phyloP scores from a whole-genome alignment of 2,329 filamentous ascomycete genomes.

The Alternaria sp. region DNA sequence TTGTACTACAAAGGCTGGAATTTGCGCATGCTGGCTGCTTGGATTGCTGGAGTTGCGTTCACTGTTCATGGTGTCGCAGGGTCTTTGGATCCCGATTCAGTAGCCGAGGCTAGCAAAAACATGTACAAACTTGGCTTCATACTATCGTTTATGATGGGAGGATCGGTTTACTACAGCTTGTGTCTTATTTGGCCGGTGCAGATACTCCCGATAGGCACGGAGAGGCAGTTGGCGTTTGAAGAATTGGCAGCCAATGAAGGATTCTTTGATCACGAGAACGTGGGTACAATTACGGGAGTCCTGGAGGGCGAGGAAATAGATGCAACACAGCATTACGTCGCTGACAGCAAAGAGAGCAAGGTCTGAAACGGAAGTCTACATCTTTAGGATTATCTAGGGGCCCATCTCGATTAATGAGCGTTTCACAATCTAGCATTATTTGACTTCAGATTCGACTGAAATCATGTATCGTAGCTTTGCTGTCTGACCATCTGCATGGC shows the following conservation, averaged over 20 bases:
- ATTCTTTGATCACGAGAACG: slow-evolving; percentile 25
- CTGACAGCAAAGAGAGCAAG: slow-evolving; percentile 17
- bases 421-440: no score
- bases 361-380: neutral
- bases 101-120: slow-evolving; percentile 25
- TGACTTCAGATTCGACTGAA: no score
- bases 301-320: slow-evolving; percentile 24
- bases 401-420: no score
- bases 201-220: slow-evolving; percentile 19
- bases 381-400: no score
- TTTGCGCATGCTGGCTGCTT: slow-evolving; percentile 29
- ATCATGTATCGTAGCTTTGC: no score
- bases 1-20: slow-evolving; percentile 33
- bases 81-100: slow-evolving; percentile 22
- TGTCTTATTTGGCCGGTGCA: slow-evolving; percentile 24
- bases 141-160: slow-evolving; percentile 24
- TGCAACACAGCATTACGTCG: slow-evolving; percentile 15
- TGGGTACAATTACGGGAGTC: slow-evolving; percentile 24
- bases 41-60: slow-evolving; percentile 28
- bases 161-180: slow-evolving; percentile 23
- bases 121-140: slow-evolving; percentile 32
- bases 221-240: slow-evolving; percentile 22
- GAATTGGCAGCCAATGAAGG: slow-evolving; percentile 25
- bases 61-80: slow-evolving; percentile 30
- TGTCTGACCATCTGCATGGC: no score